Evolutionary conservation across 352 stramenopile genomes (phyloP), one percentile per base, ranked within the genome.

Genomic region (Phytophthora cajani): DNA sequence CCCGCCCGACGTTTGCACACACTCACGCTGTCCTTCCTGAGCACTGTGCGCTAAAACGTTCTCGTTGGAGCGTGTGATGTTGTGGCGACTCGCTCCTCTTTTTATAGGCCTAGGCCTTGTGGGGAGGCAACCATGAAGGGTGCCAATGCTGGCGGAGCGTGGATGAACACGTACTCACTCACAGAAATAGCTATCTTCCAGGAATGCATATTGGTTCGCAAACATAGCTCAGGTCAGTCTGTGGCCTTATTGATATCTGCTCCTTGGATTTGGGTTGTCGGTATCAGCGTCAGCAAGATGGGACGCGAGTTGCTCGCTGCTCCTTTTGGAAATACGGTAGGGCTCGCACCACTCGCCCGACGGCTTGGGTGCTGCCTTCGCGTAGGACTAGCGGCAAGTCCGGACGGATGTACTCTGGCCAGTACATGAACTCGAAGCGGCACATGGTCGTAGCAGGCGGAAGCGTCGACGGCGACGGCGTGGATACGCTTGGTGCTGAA

Each of bases 341-440:
- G 19, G 83, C 69, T 19, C 85, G 77, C 27, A 95, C 78, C 2
- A 95, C 82, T 12, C 83, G 81, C 9, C 88, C 88, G 4, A 92
- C 88, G 0, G 83, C 88, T 62, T 93, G 87, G 5, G 87, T 86
- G 12, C 67, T 80, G 44, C 74, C 79, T 64, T 92, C 88, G 7
- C 84, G 80, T 21, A 95, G 64, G 5, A 95, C 85, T n/a, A 95
- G 69, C 55, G 88, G 88, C 46, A 92, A 61, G 51, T 95, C 83
- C 0, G 86, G 86, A 30, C 84, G 88, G 62, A 95, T 83, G 65
- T 93, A 93, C 75, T 95, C 88, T 0, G 88, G 84, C 79, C 85
- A 93, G 78, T 95, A 92, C 79, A 95, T 90, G 71, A 95, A 95
- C 62, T 94, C 84, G 36, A 95, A 94, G 27, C 88, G 85, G 49